phyloP scores from a whole-genome alignment of 2,329 filamentous ascomycete genomes.

The Aspergillus novoparasiticus region DNA sequence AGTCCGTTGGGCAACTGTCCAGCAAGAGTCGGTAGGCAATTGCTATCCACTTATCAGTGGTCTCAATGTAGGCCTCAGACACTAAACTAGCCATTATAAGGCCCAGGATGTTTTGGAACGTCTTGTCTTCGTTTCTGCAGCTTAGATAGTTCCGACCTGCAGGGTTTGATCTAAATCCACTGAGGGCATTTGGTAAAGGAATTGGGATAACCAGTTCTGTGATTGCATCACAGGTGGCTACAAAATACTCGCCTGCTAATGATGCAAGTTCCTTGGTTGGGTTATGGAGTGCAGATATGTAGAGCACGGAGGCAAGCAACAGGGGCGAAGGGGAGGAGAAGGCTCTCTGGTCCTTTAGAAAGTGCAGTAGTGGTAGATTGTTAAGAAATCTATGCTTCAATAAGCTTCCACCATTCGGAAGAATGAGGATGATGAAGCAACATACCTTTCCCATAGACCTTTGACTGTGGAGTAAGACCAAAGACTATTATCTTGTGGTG shows the following conservation, averaged over 20 bases:
- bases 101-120: conserved; percentile 31
- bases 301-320: conserved; percentile 31
- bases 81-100: conserved; percentile 35
- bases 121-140: conserved; percentile 13
- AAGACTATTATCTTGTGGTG: conserved; percentile 21
- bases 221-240: conserved; percentile 28
- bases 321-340: conserved; percentile 30
- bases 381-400: conserved; percentile 26
- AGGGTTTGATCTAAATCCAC: neutral
- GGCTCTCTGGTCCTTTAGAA: conserved; percentile 28
- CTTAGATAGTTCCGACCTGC: neutral
- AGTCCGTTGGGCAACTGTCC: conserved; percentile 24
- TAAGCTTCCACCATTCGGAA: conserved; percentile 7
- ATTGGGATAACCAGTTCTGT: conserved; percentile 25
- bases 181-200: neutral
- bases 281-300: conserved; percentile 32
- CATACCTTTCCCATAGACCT: conserved; percentile 30
- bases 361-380: conserved; percentile 32
- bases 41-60: conserved; percentile 34
- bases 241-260: conserved; percentile 26
- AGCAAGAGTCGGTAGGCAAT: conserved; percentile 33
- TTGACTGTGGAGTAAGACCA: conserved; percentile 30
- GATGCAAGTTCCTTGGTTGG: conserved; percentile 21
- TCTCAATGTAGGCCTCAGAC: conserved; percentile 30
- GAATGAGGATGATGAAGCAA: neutral